Conservation (phyloP, 306 rosid genomes). For the Trichosanthes cucumerina region DNA sequence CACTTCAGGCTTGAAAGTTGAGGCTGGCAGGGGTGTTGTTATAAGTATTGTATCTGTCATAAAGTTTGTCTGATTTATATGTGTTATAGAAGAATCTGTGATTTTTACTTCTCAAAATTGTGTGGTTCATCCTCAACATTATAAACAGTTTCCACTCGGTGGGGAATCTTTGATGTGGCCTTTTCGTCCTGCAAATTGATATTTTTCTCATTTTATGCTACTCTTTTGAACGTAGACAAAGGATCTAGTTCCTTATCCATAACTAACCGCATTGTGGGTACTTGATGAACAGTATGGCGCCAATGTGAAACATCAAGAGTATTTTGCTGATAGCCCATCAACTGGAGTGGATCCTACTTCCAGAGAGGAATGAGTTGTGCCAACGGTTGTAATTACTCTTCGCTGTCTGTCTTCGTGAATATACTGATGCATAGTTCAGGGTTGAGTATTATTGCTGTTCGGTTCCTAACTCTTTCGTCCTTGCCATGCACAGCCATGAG, state of each 20-base stretch:
- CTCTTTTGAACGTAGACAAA: neutral
- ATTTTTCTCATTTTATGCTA: neutral
- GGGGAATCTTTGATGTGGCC: neutral
- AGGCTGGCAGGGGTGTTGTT: neutral
- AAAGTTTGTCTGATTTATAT: neutral
- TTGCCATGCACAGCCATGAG: neutral
- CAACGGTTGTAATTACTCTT: neutral
- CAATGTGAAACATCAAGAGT: constrained; percentile 91
- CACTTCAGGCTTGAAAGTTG: neutral
- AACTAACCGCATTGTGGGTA: neutral
- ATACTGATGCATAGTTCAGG: neutral
- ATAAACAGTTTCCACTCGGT: neutral
- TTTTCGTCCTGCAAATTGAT: neutral
- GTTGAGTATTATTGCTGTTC: neutral
- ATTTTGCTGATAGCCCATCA: constrained; percentile 91
- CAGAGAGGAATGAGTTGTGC: constrained; percentile 61
- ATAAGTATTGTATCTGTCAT: neutral
- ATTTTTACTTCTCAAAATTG: neutral
- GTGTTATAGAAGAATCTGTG: neutral
- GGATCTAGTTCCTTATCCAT: neutral
- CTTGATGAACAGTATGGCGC: constrained; percentile 28
- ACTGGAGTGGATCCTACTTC: constrained; percentile 82
- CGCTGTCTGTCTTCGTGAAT: neutral
- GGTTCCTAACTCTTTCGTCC: neutral
- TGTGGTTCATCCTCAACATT: neutral